These are phyloP conservation scores for Phytophthora crassamura DNA, from an alignment of 352 stramenopile species.

Conservation along the genomic window DNA sequence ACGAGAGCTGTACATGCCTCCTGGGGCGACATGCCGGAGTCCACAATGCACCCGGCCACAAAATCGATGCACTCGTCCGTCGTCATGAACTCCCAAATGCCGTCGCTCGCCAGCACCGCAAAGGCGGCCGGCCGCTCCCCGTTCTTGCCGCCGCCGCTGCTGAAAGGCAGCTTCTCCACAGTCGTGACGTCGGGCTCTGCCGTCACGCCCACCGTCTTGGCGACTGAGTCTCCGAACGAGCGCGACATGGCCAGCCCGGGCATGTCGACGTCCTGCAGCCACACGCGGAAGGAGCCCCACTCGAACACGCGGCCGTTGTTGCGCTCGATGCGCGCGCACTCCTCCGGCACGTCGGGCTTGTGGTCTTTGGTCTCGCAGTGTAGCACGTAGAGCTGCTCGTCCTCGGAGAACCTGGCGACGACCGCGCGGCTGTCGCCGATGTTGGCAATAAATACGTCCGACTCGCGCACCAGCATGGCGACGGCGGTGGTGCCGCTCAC, in stretches of 20 bases:
- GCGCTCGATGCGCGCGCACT: constrained; percentile 71
- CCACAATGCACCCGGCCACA: constrained; percentile 56
- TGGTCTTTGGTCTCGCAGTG: constrained; percentile 80
- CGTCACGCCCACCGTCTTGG: constrained; percentile 82
- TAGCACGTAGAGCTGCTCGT: constrained; percentile 49
- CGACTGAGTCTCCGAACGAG: constrained; percentile 81
- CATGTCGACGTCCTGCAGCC: constrained; percentile 88
- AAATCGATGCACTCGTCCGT: constrained; percentile 76
- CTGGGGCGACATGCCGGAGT: constrained; percentile 60
- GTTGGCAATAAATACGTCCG: constrained; percentile 76
- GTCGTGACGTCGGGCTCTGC: constrained; percentile 66
- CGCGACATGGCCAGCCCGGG: constrained; percentile 87
- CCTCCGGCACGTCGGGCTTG: constrained; percentile 76
- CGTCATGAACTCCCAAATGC: constrained; percentile 88
- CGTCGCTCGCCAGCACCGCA: constrained; percentile 79
- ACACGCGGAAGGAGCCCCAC: constrained; percentile 80
- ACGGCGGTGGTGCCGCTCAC: constrained; percentile 83
- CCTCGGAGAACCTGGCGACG: constrained; percentile 48
- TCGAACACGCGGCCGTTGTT: constrained; percentile 85
- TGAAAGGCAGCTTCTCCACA: constrained; percentile 48
- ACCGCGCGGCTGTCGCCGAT: constrained; percentile 78
- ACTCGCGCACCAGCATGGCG: constrained; percentile 61
- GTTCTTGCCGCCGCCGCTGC: constrained; percentile 20
- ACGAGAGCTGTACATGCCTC: constrained; percentile 71
- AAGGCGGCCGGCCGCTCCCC: constrained; percentile 46